Evolutionary conservation across 23 red algal genomes (phyloP).

Genomic region (Gracilaria caudata): DNA sequence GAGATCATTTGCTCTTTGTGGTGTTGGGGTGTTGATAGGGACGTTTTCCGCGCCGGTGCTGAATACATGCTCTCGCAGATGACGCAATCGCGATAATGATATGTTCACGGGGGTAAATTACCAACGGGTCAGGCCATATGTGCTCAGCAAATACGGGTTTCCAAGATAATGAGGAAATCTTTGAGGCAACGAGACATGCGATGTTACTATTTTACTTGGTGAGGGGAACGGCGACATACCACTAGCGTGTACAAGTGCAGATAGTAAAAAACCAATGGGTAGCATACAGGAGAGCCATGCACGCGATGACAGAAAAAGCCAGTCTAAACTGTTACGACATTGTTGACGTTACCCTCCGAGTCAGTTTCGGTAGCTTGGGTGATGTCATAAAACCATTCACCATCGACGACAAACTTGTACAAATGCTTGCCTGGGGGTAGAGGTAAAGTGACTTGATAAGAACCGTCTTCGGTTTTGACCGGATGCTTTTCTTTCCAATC

Average conservation of each 20-base stretch:
- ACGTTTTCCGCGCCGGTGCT: conserved; percentile 55
- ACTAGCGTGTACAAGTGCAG: not conserved
- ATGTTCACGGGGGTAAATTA: not conserved
- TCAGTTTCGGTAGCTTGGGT: conserved; percentile 48
- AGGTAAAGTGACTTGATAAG: not conserved
- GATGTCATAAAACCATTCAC: conserved; percentile 75
- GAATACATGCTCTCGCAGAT: conserved; percentile 38
- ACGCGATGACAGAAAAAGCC: not conserved
- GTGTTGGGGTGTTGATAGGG: conserved; percentile 7
- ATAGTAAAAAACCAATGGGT: conserved; percentile 1
- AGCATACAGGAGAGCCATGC: not conserved
- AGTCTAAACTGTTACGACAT: conserved; percentile 44
- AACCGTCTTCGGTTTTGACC: conserved; percentile 4
- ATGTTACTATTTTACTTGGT: not conserved
- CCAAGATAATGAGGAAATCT: too few relatives aligned
- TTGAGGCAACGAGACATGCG: not conserved
- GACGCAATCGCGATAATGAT: not conserved
- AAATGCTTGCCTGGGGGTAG: conserved; percentile 45
- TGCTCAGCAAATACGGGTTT: too few relatives aligned
- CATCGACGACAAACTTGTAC: conserved; percentile 81
- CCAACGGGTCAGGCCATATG: too few relatives aligned
- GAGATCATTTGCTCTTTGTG: not conserved
- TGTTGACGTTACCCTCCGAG: conserved; percentile 75
- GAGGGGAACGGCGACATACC: not conserved
- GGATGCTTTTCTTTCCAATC: conserved; percentile 35